Evolutionary conservation across 2,329 filamentous ascomycete genomes (phyloP), one percentile per base, ranked within the genome.

Genomic region (Penicillium psychrosexuale): DNA sequence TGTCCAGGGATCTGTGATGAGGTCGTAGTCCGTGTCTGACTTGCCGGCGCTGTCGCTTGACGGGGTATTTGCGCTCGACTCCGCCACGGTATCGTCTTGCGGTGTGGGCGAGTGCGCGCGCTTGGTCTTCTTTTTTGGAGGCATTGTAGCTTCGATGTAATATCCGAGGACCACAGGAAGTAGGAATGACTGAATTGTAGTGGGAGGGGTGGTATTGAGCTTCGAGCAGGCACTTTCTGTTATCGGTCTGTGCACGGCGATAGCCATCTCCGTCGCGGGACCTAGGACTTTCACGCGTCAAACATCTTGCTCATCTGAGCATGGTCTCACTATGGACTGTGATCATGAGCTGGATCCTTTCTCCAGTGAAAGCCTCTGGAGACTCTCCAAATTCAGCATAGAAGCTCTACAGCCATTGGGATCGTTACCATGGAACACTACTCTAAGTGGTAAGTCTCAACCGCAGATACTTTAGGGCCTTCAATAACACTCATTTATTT

Each of bases 1-100:
- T 4, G 91, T 97, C 94, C 94, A 99, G 27, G 87, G 84, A 61
- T 93, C 90, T 53, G 84, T 83, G 46, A 83, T 72, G 4, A 80
- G 68, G 58, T 85, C 77, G 56, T 76, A 74, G 17, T 71, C 69
- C n/a, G 72, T 66, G 57, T 76, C 70, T 38, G 62, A 61, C 47
- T 75, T 69, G 58, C 55, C 51, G 60, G 63, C 57, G 60, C 61
- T 58, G 61, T 72, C 66, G 65, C 63, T 65, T 36, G 66, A 62
- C 22, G 66, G 62, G 11, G 70, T 69, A 46, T 66, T 63, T 31
- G 64, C 61, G 52, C 57, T 61, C 17, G 69, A 66, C 40, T 62
- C 62, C 38, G 64, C 65, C 34, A 62, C 50, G 44, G 58, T 63
- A 17, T 72, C 71, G 22, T 60, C 59, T 45, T 64, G 69, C 7